A percentile compares a stretch with the other conserved stretches of the same genome.
Conservation (phyloP, 176 grass and related monocot genomes). For the bread wheat (Triticum aestivum) region DNA sequence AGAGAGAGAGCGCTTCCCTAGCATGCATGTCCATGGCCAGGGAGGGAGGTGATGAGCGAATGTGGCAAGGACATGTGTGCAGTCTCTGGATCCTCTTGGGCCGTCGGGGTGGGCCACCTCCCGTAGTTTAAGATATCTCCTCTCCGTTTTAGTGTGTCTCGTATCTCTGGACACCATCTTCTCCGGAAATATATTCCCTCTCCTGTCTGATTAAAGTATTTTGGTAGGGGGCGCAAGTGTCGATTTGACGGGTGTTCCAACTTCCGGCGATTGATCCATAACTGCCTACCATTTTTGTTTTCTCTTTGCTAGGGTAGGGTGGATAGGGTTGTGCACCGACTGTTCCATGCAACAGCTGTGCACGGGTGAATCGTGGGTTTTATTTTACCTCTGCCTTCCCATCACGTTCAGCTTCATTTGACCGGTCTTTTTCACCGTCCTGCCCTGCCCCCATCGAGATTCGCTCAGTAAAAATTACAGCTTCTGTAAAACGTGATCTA, state of each 20-base stretch:
- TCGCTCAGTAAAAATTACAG: neutral
- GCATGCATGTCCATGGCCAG: neutral
- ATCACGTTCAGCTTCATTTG: neutral
- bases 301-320: neutral
- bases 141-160: slow-evolving; percentile 32
- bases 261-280: neutral
- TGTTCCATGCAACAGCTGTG: neutral
- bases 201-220: slow-evolving; percentile 12
- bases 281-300: no score
- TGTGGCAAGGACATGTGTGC: slow-evolving; percentile 24
- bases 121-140: neutral
- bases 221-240: neutral
- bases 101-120: neutral
- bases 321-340: neutral
- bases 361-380: neutral
- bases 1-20: neutral
- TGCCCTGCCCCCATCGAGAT: neutral
- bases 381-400: neutral
- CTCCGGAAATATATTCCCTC: slow-evolving; percentile 5
- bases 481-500: neutral
- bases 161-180: slow-evolving; percentile 39
- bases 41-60: slow-evolving; percentile 15
- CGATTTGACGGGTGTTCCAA: neutral
- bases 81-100: slow-evolving; percentile 27
- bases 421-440: no score